Evolutionary conservation across 768 basidiomycete species (phyloP), one percentile per base, ranked within the genome.

Genomic region (Boletus sensibilis): DNA sequence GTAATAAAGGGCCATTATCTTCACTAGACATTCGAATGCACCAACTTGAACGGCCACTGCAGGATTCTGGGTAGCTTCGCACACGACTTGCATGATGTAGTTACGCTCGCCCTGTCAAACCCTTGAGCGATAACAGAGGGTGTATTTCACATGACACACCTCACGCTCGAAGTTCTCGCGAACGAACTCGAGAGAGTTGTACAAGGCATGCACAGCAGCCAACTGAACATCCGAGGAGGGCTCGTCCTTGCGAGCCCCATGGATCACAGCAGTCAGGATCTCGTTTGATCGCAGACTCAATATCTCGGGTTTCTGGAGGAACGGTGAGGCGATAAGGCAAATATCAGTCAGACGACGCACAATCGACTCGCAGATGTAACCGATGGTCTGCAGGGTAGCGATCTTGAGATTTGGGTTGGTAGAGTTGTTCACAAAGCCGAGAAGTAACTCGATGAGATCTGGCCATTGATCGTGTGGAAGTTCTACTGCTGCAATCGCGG

Each of bases 71-170:
- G 97, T 98, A 0, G 96, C 96, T 69, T 98, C 97, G 70, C 97
- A 99, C 18, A 98, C 92, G 41, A 98, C 94, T 77, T 99, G 97
- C 97, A 99, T 99, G 74, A 99, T 98, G 77, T 97, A 98, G 75
- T 98, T 99, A 46, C 97, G 86, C 74, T 99, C 97, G 63, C 97
- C 97, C 94, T 98, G 67, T 13, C 56, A 25, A 50, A 35, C 50
- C 34, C 40, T 44, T 45, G 39, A 57, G 60, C 34, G 45, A 47
- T 31, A 50, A 21, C 10, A 43, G 40, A 38, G 11, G 39, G 25
- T 37, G 39, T 2, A 47, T 52, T 25, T 51, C 29, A 59, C 53
- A 31, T 50, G 34, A 77, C 85, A 50, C 60, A 96, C 95, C 80
- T 98, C 97, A 48, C 94, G 87, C 63, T 97, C 93, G 68, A 99